Conservation (phyloP, 2,329 filamentous ascomycete species). For the Ramularia collo-cygni region DNA sequence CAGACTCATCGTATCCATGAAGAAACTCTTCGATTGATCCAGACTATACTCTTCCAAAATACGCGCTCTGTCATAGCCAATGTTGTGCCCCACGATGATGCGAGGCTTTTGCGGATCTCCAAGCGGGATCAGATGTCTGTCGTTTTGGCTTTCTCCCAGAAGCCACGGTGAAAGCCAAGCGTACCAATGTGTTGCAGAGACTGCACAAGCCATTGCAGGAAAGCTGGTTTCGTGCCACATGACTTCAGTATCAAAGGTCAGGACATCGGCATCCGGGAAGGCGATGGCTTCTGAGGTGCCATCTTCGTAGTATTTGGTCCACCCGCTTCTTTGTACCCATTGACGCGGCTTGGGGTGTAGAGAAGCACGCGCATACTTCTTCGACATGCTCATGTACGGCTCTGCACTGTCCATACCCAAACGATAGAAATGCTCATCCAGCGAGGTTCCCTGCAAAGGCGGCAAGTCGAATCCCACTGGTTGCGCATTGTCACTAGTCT, state of each 20-base stretch:
- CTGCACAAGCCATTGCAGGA: conserved; percentile 94
- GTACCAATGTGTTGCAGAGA: conserved; percentile 87
- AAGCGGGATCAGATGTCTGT: conserved; percentile 77
- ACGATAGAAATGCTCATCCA: conserved; percentile 92
- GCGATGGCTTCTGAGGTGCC: conserved; percentile 66
- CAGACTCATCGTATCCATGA: conserved; percentile 95
- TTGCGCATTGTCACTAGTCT: conserved; percentile 66
- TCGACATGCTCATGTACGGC: conserved; percentile 70
- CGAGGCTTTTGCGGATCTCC: conserved; percentile 67
- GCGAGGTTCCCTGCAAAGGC: conserved; percentile 64
- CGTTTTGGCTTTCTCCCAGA: conserved; percentile 68
- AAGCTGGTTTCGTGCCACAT: conserved; percentile 91
- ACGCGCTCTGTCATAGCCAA: conserved; percentile 88
- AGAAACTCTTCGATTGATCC: conserved; percentile 73
- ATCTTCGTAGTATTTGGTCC: conserved; percentile 84
- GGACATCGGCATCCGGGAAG: conserved; percentile 69
- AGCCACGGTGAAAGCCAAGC: conserved; percentile 96
- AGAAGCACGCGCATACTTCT: conserved; percentile 59
- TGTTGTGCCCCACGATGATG: conserved; percentile 87
- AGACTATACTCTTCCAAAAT: conserved; percentile 84
- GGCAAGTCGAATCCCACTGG: conserved; percentile 87
- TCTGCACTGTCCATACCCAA: conserved; percentile 82
- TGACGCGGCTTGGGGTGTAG: conserved; percentile 56
- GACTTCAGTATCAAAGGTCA: conserved; percentile 94
- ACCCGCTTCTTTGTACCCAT: conserved; percentile 77